Evolutionary conservation across 1,284 basidiomycete species (phyloP).

Genomic region (Apiotrichum domesticum): DNA sequence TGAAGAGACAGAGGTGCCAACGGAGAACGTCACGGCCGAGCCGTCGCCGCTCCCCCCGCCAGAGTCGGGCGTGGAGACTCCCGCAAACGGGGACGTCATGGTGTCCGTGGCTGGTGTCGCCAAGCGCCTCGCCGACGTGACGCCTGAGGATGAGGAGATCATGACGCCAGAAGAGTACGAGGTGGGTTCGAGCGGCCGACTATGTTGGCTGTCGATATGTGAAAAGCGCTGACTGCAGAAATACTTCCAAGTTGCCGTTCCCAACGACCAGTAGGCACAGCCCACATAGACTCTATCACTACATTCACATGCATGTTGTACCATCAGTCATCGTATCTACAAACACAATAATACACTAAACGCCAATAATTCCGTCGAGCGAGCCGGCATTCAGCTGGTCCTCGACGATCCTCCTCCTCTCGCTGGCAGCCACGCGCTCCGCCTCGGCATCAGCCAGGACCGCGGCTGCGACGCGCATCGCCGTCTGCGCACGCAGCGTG

Average conservation of each 20-base stretch:
- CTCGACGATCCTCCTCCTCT: slow-evolving; percentile 31
- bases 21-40: not conserved
- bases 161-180: slow-evolving; percentile 49
- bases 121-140: slow-evolving; percentile 39
- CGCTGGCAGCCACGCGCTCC: slow-evolving; percentile 30
- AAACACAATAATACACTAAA: not conserved
- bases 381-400: slow-evolving; percentile 21
- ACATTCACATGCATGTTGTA: slow-evolving; percentile 12
- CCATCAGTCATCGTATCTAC: not conserved
- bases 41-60: not conserved
- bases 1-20: slow-evolving; percentile 11
- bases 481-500: slow-evolving; percentile 23
- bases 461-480: slow-evolving; percentile 25
- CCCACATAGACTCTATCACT: no score
- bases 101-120: slow-evolving; percentile 36
- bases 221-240: not conserved
- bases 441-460: slow-evolving; percentile 40
- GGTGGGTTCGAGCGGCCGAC: slow-evolving; percentile 4
- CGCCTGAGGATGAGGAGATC: slow-evolving; percentile 43
- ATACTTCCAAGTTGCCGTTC: slow-evolving; percentile 12
- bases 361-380: slow-evolving; percentile 21
- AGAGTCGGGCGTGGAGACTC: not conserved
- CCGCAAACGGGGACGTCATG: not conserved
- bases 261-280: no score
- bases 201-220: no score